Evolutionary conservation across 257 asterid species (phyloP), one percentile per base, ranked within the genome.

Genomic region (Solanum chiquidenum): DNA sequence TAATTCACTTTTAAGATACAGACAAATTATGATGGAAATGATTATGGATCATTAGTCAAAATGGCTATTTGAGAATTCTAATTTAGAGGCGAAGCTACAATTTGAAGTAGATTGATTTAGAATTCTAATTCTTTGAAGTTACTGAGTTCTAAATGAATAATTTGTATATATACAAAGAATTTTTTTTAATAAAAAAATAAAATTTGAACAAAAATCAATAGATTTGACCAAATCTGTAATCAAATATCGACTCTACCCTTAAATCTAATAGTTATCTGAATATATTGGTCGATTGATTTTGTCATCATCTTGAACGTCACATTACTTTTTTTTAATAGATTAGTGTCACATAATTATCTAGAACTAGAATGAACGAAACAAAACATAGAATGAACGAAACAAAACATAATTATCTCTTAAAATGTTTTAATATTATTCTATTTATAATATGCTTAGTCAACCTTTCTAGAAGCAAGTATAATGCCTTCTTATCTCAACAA

Each of bases 191-290:
- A 44, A 44, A 44, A 44, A 12, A 4, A 4, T 2, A 12, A 12
- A 44, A 12, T 44, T 44, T 12, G 0, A 44, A 44, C 4, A 0
- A 12, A 44, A 44, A 0, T 0, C 12, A 44, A 0, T 44, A 44
- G 1, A 12, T 44, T 44, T 0, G 52, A 12, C 4, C 4, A 1
- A 42, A 38, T 3, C 8, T 38, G 11, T 38, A 38, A 38, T 38
- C 42, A 38, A 38, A 38, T 38, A 8, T 38, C 8, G 42, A 38
- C 42, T 38, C 46, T 42, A 42, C 46, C 46, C 60, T 3, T 52
- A 52, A 1, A 52, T 72, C 12, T 38, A 6, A 31, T 31, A 71
- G 31, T 64, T 29, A 27, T 66, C 6, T 10, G 5, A n/a, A 64
- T 25, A 69, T 31, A 69, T 33, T 9, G 25, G 10, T 33, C 23